phyloP scores from a whole-genome alignment of 805 yeast species.

The Hanseniaspora lindneri region DNA sequence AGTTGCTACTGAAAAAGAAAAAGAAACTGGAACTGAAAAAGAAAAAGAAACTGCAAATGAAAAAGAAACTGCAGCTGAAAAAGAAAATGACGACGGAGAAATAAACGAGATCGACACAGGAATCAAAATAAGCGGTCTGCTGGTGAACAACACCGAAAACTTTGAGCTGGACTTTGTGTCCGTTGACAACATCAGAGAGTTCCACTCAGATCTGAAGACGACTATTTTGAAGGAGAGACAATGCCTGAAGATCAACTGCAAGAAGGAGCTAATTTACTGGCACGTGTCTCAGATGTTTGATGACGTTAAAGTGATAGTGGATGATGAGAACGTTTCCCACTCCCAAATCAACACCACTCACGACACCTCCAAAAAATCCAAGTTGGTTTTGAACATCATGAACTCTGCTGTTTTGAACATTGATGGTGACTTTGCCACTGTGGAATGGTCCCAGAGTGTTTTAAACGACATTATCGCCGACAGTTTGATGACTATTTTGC shows the following conservation, averaged over 20 bases:
- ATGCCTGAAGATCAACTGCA: slow-evolving; percentile 64
- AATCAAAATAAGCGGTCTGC: slow-evolving; percentile 57
- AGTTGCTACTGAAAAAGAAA: neutral
- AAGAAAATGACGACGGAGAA: slow-evolving; percentile 32
- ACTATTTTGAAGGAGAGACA: slow-evolving; percentile 77
- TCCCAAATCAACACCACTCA: slow-evolving; percentile 11
- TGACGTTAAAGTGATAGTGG: slow-evolving; percentile 49
- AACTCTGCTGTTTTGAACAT: slow-evolving; percentile 45
- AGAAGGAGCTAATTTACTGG: slow-evolving; percentile 69
- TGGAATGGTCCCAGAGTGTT: slow-evolving; percentile 84
- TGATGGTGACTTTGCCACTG: slow-evolving; percentile 41
- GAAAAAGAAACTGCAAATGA: neutral
- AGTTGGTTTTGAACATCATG: slow-evolving; percentile 48
- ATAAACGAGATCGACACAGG: slow-evolving; percentile 29
- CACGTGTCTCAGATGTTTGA: slow-evolving; percentile 96
- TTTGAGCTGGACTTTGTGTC: slow-evolving; percentile 76
- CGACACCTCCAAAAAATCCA: slow-evolving; percentile 33
- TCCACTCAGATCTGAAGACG: slow-evolving; percentile 66
- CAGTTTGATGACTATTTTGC: slow-evolving; percentile 74
- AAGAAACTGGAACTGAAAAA: neutral
- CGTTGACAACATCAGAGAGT: slow-evolving; percentile 78
- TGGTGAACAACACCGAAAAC: slow-evolving; percentile 67
- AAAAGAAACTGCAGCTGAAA: slow-evolving; percentile 24
- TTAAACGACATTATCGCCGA: slow-evolving; percentile 92
- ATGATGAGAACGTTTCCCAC: slow-evolving; percentile 34